Percentiles rank a stretch among this genome's conserved stretches.
phyloP scores from a whole-genome alignment of 306 rosid species.

The Senna tora region DNA sequence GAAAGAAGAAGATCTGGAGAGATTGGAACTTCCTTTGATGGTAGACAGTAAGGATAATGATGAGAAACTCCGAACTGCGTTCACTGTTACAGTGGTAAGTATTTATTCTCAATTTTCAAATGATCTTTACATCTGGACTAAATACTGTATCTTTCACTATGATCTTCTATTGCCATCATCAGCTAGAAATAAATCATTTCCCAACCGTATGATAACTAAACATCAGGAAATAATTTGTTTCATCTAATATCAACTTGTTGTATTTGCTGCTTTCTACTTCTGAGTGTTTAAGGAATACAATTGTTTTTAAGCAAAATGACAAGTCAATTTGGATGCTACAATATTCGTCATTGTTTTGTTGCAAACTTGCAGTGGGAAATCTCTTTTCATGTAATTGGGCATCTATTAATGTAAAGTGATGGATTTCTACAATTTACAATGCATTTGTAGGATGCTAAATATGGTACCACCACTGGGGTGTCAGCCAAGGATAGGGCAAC shows the following conservation, averaged over 20 bases:
- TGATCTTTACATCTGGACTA: slow-evolving; percentile 21
- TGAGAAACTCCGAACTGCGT: slow-evolving; percentile 77
- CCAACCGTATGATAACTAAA: background rate
- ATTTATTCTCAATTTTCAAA: slow-evolving; percentile 4
- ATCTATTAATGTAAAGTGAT: slow-evolving; percentile 20
- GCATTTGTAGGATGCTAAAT: slow-evolving; percentile 69
- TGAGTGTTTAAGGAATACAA: background rate
- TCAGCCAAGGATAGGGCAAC: slow-evolving; percentile 90
- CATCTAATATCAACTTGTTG: slow-evolving; percentile 34
- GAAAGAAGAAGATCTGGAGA: slow-evolving; percentile 78
- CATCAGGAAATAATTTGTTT: slow-evolving; percentile 19
- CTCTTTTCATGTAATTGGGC: slow-evolving; percentile 10
- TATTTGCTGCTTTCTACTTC: slow-evolving; percentile 11
- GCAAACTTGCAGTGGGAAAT: slow-evolving; percentile 16
- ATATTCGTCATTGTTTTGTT: slow-evolving; percentile 5
- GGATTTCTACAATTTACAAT: slow-evolving; percentile 36
- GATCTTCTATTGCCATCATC: slow-evolving; percentile 32
- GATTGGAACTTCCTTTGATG: slow-evolving; percentile 83
- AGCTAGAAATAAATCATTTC: background rate
- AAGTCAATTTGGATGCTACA: slow-evolving; percentile 11
- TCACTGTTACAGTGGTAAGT: slow-evolving; percentile 87
- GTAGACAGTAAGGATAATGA: slow-evolving; percentile 74
- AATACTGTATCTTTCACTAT: slow-evolving; percentile 10
- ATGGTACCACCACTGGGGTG: slow-evolving; percentile 91
- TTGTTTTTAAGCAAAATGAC: slow-evolving; percentile 15